These are phyloP conservation scores for Aurantiochytrium sp. DNA, from an alignment of 108 stramenopile species.

Conservation along the genomic window DNA sequence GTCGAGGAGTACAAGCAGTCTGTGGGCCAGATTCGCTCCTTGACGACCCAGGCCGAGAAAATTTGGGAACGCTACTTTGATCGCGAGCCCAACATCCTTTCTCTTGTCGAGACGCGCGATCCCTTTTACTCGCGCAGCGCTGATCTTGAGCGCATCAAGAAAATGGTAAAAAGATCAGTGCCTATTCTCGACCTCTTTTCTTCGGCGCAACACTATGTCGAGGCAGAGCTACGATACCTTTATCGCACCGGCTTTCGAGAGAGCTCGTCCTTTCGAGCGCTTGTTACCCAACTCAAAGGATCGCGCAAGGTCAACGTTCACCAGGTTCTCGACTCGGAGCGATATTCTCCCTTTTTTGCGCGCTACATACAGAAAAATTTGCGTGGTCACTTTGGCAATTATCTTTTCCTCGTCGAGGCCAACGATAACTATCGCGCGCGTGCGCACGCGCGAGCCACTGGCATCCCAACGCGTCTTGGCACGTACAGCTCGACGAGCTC, in stretches of 20 bases:
- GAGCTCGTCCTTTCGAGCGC: background rate
- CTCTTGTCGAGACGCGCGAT: background rate
- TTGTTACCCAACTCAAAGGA: background rate
- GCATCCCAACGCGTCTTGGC: background rate
- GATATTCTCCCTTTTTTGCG: background rate
- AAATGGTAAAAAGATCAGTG: background rate
- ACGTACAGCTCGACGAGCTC: background rate
- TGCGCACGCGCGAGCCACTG: background rate
- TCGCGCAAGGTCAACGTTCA: background rate
- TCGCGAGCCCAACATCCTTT: background rate
- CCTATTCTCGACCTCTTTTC: background rate
- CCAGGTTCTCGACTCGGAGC: background rate
- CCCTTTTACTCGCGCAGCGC: background rate
- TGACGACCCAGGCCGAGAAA: background rate
- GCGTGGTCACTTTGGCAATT: background rate
- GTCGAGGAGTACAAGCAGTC: conserved; percentile 17
- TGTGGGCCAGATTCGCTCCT: background rate
- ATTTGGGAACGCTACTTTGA: background rate
- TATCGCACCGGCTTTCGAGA: background rate
- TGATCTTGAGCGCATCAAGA: background rate
- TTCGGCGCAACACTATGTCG: background rate
- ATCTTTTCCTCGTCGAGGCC: background rate
- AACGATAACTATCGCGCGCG: background rate
- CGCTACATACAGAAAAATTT: background rate
- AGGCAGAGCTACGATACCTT: background rate